These are phyloP conservation scores for Phytophthora kernoviae DNA, from an alignment of 352 stramenopile genomes.

Conservation along the genomic window DNA sequence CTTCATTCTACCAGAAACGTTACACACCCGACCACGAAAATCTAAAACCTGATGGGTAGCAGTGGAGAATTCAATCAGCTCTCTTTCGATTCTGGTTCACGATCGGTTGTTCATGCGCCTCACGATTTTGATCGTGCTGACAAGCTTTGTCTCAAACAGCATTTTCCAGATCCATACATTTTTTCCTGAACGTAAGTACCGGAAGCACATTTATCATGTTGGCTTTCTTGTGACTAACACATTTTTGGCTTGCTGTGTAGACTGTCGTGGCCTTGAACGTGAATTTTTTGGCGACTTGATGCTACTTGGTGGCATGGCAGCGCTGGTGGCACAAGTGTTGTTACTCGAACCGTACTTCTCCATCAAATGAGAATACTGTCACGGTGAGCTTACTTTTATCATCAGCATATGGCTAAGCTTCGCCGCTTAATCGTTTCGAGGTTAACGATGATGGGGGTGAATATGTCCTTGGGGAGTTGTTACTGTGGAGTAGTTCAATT, in stretches of 20 bases:
- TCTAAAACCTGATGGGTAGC: slow-evolving; percentile 29
- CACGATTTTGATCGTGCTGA: slow-evolving; percentile 69
- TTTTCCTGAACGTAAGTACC: slow-evolving; percentile 75
- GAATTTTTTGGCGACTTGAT: slow-evolving; percentile 66
- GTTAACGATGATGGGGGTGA: neutral
- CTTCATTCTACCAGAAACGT: slow-evolving; percentile 63
- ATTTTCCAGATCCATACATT: slow-evolving; percentile 74
- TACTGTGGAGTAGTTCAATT: too few relatives aligned
- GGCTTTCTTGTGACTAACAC: slow-evolving; percentile 6
- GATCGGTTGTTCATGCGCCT: slow-evolving; percentile 68
- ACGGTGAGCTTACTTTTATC: too few relatives aligned
- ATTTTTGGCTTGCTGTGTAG: slow-evolving; percentile 33
- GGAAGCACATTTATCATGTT: too few relatives aligned
- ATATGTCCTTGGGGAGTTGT: neutral
- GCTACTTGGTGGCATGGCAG: slow-evolving; percentile 56
- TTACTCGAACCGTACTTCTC: slow-evolving; percentile 58
- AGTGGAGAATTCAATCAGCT: slow-evolving; percentile 61
- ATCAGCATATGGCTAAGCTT: too few relatives aligned
- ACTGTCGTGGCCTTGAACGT: slow-evolving; percentile 75
- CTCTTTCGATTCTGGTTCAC: slow-evolving; percentile 71
- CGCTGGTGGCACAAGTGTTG: slow-evolving; percentile 62
- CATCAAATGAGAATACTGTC: slow-evolving; percentile 44
- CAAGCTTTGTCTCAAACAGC: slow-evolving; percentile 62
- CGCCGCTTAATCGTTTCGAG: too few relatives aligned
- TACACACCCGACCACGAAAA: slow-evolving; percentile 33